Percentiles rank a stretch among this genome's conserved stretches.
These are phyloP conservation scores for Colletotrichum gigasporum DNA, from an alignment of 2,329 filamentous ascomycete species.

Conservation along the genomic window DNA sequence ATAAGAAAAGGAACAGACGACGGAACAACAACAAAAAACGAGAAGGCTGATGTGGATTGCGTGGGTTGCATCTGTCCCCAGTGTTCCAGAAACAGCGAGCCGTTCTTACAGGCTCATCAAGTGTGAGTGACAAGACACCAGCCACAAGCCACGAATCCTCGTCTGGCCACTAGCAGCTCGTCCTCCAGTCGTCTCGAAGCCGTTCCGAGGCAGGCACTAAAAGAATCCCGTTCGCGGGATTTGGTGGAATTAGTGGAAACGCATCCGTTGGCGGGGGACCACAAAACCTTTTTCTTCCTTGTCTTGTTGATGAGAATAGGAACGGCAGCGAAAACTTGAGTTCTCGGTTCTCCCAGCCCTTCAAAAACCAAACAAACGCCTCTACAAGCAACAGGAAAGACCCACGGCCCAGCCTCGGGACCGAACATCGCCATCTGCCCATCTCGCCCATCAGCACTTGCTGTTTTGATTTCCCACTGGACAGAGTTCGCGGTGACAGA, in stretches of 20 bases:
- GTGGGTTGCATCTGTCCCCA: not conserved
- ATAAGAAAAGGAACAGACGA: not conserved
- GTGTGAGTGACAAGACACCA: not conserved
- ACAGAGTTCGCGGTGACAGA: no score
- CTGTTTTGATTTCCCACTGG: not conserved
- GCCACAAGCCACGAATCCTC: not conserved
- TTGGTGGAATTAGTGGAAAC: not conserved
- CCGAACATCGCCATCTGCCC: not conserved
- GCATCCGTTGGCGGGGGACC: not conserved
- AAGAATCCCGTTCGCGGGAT: not conserved
- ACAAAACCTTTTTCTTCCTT: no score
- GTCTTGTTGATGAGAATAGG: no score
- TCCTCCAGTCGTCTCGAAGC: not conserved
- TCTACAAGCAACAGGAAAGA: no score
- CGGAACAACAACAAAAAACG: no score
- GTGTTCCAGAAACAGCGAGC: not conserved
- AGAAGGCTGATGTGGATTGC: not conserved
- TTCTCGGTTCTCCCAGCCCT: no score
- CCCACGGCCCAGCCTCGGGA: conserved; percentile 1
- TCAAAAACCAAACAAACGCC: not conserved
- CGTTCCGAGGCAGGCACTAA: not conserved
- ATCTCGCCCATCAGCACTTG: not conserved
- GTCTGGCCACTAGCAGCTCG: not conserved
- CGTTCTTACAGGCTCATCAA: not conserved
- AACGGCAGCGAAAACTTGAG: no score